Base-by-base conservation (phyloP, 1,284 basidiomycete genomes). In the Taiwanofungus camphoratus region DNA sequence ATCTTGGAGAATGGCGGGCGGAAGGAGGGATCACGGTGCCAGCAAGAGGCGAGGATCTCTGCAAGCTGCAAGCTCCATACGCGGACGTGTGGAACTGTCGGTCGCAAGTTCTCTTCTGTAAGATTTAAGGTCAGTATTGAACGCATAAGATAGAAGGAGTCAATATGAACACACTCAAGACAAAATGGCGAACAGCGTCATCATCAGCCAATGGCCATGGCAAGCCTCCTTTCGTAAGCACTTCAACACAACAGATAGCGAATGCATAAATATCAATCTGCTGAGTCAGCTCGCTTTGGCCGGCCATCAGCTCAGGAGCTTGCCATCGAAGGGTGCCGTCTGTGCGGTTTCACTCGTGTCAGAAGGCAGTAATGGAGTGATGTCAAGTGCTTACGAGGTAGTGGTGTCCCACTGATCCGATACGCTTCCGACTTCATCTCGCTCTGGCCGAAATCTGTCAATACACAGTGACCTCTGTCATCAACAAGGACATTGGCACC, bases 361-460 rank as follows among this genome's bases (percentile, higher is more conserved):
- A 5, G 3, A n/a, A n/a, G 5, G 12, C 29, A 23, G 22, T 21
- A 8, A 31, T 16, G 24, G 31, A 11, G 29, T 3, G 18, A 23
- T 30, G 36, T 20, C 33, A 8, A 36, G 36, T 4, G 71, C 80
- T 42, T 55, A 85, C 84, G 74, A 44, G 73, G 71, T 13, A 66
- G 64, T 3, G 69, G 58, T 32, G 62, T 65, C 15, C 77, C 76
- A 51, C 76, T 84, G 4, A 82, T 60, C 21, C 76, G 70, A 53
- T 71, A 78, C 3, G 73, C 79, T 56, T 87, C 84, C 19, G 69
- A 74, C 65, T 80, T 85, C 71, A 90, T 79, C 60, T 85, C 79
- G 52, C 76, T 83, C 59, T 89, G 81, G 0, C 85, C 86, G 58
- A 90, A 90, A 56, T 89, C 86, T 11, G 82, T 77, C 42, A 90